Evolutionary conservation across 306 rosid species (phyloP).

Genomic region (Luffa aegyptiaca): DNA sequence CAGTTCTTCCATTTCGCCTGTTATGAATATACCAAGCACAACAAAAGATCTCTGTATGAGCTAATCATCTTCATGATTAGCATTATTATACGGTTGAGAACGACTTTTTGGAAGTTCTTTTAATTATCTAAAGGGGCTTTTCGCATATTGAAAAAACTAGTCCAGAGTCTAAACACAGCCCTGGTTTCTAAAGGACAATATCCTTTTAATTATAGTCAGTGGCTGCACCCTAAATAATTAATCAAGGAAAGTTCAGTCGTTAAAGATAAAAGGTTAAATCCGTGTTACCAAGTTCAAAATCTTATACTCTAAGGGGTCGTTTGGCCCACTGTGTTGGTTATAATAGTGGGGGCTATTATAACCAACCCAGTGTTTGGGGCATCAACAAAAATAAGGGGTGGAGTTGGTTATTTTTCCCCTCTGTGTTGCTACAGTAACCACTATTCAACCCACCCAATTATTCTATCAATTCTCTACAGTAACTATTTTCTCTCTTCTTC

Average conservation of each 20-base stretch:
- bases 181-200: not conserved
- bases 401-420: too few relatives aligned
- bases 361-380: too few relatives aligned
- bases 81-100: not conserved
- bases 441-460: too few relatives aligned
- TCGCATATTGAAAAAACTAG: not conserved
- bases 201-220: not conserved
- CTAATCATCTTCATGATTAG: not conserved
- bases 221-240: not conserved
- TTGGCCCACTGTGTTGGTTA: too few relatives aligned
- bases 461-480: too few relatives aligned
- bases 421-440: too few relatives aligned
- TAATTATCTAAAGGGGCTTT: not conserved
- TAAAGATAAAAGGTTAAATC: too few relatives aligned
- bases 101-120: not conserved
- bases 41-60: not conserved
- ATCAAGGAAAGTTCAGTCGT: not conserved
- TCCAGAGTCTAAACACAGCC: not conserved
- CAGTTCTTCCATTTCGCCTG: not conserved
- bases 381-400: too few relatives aligned
- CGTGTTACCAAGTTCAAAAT: too few relatives aligned
- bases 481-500: too few relatives aligned
- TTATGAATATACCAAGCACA: not conserved
- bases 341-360: too few relatives aligned
- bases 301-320: too few relatives aligned